phyloP scores from a whole-genome alignment of 495 filamentous ascomycete species.

The Annulohypoxylon bovei region DNA sequence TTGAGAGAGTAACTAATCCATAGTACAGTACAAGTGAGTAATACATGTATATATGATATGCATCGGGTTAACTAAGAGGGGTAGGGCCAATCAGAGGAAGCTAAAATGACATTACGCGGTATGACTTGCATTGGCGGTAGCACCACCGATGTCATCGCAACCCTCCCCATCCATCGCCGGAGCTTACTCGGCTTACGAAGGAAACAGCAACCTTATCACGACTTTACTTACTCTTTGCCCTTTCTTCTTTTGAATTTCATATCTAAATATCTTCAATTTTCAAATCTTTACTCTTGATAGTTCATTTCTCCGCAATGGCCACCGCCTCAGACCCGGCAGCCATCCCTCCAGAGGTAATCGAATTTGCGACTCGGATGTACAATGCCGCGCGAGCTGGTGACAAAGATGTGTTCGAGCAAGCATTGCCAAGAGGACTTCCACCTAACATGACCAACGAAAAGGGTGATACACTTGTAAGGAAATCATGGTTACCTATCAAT shows the following conservation, averaged over 20 bases:
- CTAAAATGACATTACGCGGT: conserved; percentile 5
- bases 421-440: conserved; percentile 60
- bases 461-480: conserved; percentile 62
- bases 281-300: neutral
- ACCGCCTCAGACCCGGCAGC: conserved; percentile 2
- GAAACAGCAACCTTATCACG: neutral
- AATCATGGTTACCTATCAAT: neutral
- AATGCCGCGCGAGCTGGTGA: conserved; percentile 62
- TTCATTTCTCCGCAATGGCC: conserved; percentile 27
- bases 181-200: neutral
- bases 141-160: conserved; percentile 16
- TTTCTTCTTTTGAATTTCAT: neutral
- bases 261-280: neutral
- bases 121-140: neutral
- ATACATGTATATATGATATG: neutral
- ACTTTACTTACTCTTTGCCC: neutral
- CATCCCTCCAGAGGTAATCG: conserved; percentile 61
- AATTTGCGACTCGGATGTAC: conserved; percentile 62
- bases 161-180: conserved; percentile 4
- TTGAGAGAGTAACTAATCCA: no score
- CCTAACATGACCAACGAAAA: conserved; percentile 66
- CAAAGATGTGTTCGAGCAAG: conserved; percentile 59
- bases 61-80: neutral
- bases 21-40: no score
- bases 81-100: conserved; percentile 4